Base-by-base conservation (phyloP, 2,329 filamentous ascomycete species). In the Hymenoscyphus albidus region DNA sequence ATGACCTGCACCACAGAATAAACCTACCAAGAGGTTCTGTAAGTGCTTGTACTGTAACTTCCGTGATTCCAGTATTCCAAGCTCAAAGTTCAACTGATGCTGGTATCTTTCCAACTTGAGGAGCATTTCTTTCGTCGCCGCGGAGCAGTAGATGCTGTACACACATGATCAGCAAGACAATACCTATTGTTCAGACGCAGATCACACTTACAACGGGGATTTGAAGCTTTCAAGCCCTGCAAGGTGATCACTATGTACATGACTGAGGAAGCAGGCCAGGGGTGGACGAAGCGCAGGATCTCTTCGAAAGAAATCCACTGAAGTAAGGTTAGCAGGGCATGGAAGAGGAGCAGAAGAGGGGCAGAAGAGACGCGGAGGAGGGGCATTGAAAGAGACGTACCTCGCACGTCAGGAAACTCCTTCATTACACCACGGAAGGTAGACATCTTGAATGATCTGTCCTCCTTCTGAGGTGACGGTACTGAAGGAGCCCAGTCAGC, bases 181-280 rank as follows among this genome's bases (percentile, higher is more conserved):
- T 31, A 42, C 27, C 10, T 13, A 35, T 35, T 6, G 22, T 1
- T 56, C 13, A 18, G 5, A n/a, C 40, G 5, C 3, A 12, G 4
- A 64, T 16, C 12, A 10, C 31, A 63, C 79, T 54, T 76, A 86
- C 83, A 97, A 97, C 0, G 92, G 90, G 35, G 90, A 86, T 57
- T 87, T 85, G 62, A 93, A 82, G 13, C 82, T 85, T 70, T 96
- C 92, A 1, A 97, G 82, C 0, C 94, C 93, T 42, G 84, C 83
- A 0, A 97, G 83, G 77, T 97, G 94, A 72, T 97, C 93, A 68
- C 90, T 96, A 74, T 97, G 94, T 1, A 96, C 87, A 83, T 98
- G 94, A 76, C 91, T 96, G 32, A 98, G 81, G 74, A 98, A 97
- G 75, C 90, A 95, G 16, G 91, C 93, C 63, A 95, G 77, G 0